Evolutionary conservation across 108 stramenopile genomes (phyloP).

Genomic region (Parietichytrium sp.): DNA sequence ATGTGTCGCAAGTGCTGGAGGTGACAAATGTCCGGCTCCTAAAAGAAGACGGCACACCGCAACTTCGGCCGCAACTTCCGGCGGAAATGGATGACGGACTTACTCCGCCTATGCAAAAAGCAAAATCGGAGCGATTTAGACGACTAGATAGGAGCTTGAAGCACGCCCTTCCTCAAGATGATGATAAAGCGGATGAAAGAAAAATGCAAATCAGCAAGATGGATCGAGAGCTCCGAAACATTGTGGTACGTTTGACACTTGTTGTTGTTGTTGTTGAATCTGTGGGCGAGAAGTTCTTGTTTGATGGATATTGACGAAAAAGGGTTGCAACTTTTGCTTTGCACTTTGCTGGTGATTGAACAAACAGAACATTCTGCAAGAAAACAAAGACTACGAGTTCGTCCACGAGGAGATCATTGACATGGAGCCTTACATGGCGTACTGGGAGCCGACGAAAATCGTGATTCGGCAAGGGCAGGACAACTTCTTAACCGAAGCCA

Average conservation of each 20-base stretch:
- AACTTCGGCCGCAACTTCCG: conserved; percentile 6
- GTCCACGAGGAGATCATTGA: conserved; percentile 1
- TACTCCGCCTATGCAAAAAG: conserved; percentile 22
- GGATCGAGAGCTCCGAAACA: conserved; percentile 23
- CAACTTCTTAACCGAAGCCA: conserved; percentile 24
- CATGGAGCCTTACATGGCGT: conserved; percentile 27
- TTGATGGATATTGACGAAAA: neutral
- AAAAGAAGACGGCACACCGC: neutral
- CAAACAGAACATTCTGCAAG: conserved; percentile 6
- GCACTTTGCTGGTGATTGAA: neutral
- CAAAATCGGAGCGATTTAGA: neutral
- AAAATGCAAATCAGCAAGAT: neutral
- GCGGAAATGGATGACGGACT: neutral
- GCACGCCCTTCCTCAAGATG: neutral
- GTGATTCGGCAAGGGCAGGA: neutral
- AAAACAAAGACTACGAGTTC: neutral
- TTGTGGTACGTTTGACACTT: conserved; percentile 27
- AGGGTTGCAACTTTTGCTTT: too few relatives aligned
- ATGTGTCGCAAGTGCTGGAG: conserved; percentile 24
- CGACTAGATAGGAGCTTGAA: conserved; percentile 1
- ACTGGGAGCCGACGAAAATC: neutral
- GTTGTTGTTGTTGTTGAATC: neutral
- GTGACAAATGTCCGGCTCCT: neutral
- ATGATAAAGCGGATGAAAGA: neutral
- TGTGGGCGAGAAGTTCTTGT: neutral